phyloP scores from a whole-genome alignment of 306 rosid genomes.

The Malus orientalis region DNA sequence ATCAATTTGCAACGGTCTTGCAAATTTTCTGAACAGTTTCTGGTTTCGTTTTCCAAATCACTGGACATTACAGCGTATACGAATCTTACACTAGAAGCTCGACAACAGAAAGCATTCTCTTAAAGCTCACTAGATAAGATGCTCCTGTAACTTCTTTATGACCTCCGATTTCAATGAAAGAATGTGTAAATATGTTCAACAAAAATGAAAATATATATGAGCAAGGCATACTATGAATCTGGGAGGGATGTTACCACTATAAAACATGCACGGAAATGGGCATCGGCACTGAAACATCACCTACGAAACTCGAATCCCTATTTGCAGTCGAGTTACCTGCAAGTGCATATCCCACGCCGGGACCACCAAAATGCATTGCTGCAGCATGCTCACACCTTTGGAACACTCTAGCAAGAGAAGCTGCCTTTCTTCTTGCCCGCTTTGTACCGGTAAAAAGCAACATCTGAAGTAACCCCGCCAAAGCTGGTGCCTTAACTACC shows the following conservation, averaged over 20 bases:
- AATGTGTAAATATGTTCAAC: conserved; percentile 51
- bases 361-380: conserved; percentile 63
- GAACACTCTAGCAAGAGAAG: conserved; percentile 87
- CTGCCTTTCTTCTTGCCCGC: conserved; percentile 93
- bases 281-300: conserved; percentile 74
- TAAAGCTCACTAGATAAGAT: conserved; percentile 29
- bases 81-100: conserved; percentile 21
- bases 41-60: conserved; percentile 27
- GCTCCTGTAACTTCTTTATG: conserved; percentile 44
- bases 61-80: conserved; percentile 18
- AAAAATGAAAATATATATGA: conserved; percentile 43
- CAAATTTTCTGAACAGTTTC: conserved; percentile 18
- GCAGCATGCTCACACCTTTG: conserved; percentile 57
- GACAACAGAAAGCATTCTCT: conserved; percentile 21
- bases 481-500: conserved; percentile 74
- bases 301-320: conserved; percentile 59
- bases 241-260: conserved; percentile 40
- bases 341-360: conserved; percentile 68
- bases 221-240: conserved; percentile 8
- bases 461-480: conserved; percentile 79
- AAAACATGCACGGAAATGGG: conserved; percentile 78
- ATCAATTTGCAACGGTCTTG: conserved; percentile 16
- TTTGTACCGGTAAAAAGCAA: conserved; percentile 83
- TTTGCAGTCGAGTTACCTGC: conserved; percentile 60
- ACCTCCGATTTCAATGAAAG: conserved; percentile 72